Conservation (phyloP, 2,329 filamentous ascomycete species). For the Talaromyces funiculosus region DNA sequence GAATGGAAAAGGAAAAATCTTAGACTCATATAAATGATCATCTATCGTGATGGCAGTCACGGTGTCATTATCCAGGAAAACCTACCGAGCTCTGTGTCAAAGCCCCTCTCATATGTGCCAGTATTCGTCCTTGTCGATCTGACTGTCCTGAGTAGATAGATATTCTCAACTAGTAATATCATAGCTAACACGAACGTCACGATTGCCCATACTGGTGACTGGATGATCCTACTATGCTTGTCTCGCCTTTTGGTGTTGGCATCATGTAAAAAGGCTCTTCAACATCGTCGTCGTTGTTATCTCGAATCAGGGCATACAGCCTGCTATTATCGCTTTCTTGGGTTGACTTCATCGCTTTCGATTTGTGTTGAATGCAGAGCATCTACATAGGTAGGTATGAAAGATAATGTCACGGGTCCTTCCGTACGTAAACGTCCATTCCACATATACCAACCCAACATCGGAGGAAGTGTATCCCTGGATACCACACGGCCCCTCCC, state of each 20-base stretch:
- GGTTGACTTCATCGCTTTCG: background rate
- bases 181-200: background rate
- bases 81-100: constrained; percentile 8
- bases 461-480: too few species aligned
- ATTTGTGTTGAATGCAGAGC: too few species aligned
- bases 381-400: too few species aligned
- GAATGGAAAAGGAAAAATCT: background rate
- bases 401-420: background rate
- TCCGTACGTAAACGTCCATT: too few species aligned
- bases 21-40: background rate
- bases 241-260: background rate
- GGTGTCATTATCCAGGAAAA: background rate
- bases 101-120: background rate
- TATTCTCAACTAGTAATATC: background rate
- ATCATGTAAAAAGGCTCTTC: background rate
- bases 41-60: too few species aligned
- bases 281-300: background rate
- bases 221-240: background rate
- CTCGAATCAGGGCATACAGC: background rate
- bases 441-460: too few species aligned
- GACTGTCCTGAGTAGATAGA: background rate
- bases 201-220: background rate
- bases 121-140: background rate
- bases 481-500: background rate
- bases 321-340: background rate